These are phyloP conservation scores for Suillus bovinus DNA, from an alignment of 768 basidiomycete species.

Conservation along the genomic window DNA sequence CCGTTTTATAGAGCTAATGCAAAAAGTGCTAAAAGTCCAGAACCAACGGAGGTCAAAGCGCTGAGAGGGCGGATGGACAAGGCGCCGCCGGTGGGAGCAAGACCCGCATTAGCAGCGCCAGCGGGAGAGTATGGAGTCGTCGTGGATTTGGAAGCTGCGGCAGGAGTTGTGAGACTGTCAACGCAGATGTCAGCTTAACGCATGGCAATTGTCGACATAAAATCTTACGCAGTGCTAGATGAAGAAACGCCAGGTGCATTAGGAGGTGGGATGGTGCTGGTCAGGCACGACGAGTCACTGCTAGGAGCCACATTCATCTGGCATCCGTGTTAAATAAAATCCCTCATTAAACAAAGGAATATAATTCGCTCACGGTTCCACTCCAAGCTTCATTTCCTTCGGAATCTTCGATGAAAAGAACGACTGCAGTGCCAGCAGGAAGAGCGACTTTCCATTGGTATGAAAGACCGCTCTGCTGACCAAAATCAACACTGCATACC, in stretches of 20 bases:
- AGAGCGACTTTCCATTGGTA: slow-evolving; percentile 43
- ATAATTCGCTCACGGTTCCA: slow-evolving; percentile 44
- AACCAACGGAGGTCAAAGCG: slow-evolving; percentile 23
- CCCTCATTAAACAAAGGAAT: background rate
- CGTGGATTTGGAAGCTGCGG: slow-evolving; percentile 12
- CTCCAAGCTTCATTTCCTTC: slow-evolving; percentile 68
- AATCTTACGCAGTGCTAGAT: slow-evolving; percentile 6
- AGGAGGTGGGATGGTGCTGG: slow-evolving; percentile 11
- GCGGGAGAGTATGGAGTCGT: slow-evolving; percentile 19
- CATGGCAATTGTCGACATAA: background rate
- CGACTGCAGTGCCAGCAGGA: slow-evolving; percentile 47
- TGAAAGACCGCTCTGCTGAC: slow-evolving; percentile 47
- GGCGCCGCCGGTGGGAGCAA: slow-evolving; percentile 19
- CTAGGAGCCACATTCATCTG: slow-evolving; percentile 40
- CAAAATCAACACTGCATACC: slow-evolving; percentile 54
- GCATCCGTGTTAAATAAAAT: background rate
- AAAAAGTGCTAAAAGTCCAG: slow-evolving; percentile 20
- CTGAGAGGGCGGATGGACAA: slow-evolving; percentile 25
- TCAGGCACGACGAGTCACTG: slow-evolving; percentile 40
- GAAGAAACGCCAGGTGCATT: slow-evolving; percentile 13
- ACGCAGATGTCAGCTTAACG: slow-evolving; percentile 11
- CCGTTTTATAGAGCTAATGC: slow-evolving; percentile 26
- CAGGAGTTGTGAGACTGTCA: slow-evolving; percentile 8
- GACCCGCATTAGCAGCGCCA: slow-evolving; percentile 38
- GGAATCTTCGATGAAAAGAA: slow-evolving; percentile 55